Conservation (phyloP, 164 flowering plant species). For the Kalanchoe fedtschenkoi region DNA sequence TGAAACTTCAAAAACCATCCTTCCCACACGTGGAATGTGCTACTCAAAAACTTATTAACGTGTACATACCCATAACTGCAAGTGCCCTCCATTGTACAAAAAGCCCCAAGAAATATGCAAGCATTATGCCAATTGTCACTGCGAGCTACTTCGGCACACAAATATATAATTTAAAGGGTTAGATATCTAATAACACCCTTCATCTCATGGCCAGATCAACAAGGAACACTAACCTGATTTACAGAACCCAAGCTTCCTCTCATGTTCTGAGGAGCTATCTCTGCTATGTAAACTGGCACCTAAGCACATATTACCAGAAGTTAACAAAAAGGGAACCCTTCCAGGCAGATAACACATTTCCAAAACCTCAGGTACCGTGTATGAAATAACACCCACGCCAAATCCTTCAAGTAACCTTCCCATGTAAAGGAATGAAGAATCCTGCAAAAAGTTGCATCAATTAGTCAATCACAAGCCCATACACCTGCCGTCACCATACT, state of each 20-base stretch:
- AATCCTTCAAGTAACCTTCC: constrained; percentile 72
- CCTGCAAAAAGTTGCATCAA: constrained; percentile 19
- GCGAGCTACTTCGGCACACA: constrained; percentile 41
- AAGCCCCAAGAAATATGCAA: constrained; percentile 73
- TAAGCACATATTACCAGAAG: constrained; percentile 7
- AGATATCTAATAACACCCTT: background rate
- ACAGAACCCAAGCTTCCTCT: constrained; percentile 64
- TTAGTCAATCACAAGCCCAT: background rate
- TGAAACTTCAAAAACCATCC: background rate
- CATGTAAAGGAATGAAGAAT: constrained; percentile 60
- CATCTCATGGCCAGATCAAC: background rate
- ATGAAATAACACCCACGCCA: constrained; percentile 71
- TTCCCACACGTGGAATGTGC: background rate
- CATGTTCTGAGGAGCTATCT: constrained; percentile 73
- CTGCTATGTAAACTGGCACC: constrained; percentile 93
- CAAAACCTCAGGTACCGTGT: constrained; percentile 26
- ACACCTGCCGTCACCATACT: background rate
- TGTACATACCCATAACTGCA: constrained; percentile 56
- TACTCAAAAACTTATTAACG: background rate
- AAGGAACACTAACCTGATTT: constrained; percentile 42
- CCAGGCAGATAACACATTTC: background rate
- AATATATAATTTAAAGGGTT: background rate
- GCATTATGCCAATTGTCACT: constrained; percentile 72
- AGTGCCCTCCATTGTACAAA: constrained; percentile 71
- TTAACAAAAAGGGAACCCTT: background rate